These are phyloP conservation scores for Cryptococcus wingfieldii DNA, from an alignment of 1,284 basidiomycete species.

Conservation along the genomic window DNA sequence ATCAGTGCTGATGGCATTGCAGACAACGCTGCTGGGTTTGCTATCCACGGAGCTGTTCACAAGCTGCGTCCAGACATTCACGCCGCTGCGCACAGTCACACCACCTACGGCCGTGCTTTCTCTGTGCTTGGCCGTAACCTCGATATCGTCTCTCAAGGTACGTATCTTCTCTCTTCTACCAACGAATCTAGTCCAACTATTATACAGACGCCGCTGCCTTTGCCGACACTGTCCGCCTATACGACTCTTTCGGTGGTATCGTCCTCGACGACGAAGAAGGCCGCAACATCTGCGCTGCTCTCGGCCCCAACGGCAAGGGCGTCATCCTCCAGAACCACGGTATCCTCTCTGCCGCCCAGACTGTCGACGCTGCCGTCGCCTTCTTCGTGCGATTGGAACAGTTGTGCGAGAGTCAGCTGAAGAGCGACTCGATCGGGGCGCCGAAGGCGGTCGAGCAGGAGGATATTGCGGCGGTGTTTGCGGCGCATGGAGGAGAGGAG, in stretches of 20 bases:
- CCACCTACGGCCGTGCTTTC: slow-evolving; percentile 61
- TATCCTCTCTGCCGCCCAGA: slow-evolving; percentile 11
- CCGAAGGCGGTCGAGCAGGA: neutral
- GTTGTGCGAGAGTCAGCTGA: slow-evolving; percentile 32
- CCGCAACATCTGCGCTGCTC: slow-evolving; percentile 40
- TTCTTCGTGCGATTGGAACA: slow-evolving; percentile 28
- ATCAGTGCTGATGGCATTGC: neutral
- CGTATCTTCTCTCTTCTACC: neutral
- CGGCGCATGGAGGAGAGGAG: slow-evolving; percentile 3
- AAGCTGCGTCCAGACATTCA: slow-evolving; percentile 59
- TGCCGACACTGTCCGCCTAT: slow-evolving; percentile 36
- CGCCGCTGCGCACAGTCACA: slow-evolving; percentile 64
- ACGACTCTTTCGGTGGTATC: slow-evolving; percentile 46
- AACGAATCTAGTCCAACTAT: too few relatives aligned
- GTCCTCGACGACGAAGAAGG: slow-evolving; percentile 48
- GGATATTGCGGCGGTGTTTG: slow-evolving; percentile 9
- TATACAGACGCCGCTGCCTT: slow-evolving; percentile 23
- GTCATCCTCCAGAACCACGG: slow-evolving; percentile 46
- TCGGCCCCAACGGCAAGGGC: slow-evolving; percentile 43
- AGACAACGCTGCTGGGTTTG: slow-evolving; percentile 54
- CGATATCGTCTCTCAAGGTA: slow-evolving; percentile 57
- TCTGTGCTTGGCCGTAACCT: slow-evolving; percentile 58
- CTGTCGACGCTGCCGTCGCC: slow-evolving; percentile 29
- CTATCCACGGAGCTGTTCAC: slow-evolving; percentile 58
- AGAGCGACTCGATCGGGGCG: slow-evolving; percentile 23